Percentiles rank a stretch among this genome's conserved stretches.
These are phyloP conservation scores for Fusarium avenaceum DNA, from an alignment of 2,329 filamentous ascomycete species.

Conservation along the genomic window DNA sequence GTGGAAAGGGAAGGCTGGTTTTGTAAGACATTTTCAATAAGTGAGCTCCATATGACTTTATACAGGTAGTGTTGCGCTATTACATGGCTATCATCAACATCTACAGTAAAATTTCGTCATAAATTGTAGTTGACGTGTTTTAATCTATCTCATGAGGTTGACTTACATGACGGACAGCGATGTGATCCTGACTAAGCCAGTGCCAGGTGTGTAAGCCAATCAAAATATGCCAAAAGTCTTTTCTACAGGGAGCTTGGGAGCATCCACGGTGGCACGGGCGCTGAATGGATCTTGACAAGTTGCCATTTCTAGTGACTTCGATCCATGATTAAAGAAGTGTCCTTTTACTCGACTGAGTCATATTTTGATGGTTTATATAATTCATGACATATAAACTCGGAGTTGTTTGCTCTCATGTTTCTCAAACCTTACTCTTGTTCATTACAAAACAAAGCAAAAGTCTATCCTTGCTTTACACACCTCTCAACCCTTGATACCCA, in stretches of 20 bases:
- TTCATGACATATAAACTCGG: neutral
- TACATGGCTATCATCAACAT: neutral
- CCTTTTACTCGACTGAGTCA: constrained; percentile 47
- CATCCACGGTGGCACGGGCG: constrained; percentile 15
- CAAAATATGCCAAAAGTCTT: constrained; percentile 38
- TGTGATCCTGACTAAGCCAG: constrained; percentile 38
- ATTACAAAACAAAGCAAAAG: neutral
- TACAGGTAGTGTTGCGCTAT: neutral
- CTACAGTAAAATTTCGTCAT: neutral
- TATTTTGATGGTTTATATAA: constrained; percentile 10
- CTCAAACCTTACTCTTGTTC: neutral
- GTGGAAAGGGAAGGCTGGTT: constrained; percentile 27
- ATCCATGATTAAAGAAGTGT: constrained; percentile 44
- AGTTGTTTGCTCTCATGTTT: neutral
- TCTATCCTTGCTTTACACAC: constrained; percentile 1
- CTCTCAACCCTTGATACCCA: constrained; percentile 13
- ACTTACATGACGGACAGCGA: constrained; percentile 23
- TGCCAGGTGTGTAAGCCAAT: constrained; percentile 27
- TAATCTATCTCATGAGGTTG: constrained; percentile 1
- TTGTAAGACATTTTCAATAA: constrained; percentile 38
- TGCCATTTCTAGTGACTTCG: constrained; percentile 50
- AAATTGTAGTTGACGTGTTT: constrained; percentile 12
- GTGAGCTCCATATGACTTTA: constrained; percentile 1
- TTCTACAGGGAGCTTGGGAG: constrained; percentile 22
- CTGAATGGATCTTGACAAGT: constrained; percentile 43